Evolutionary conservation across 2,329 filamentous ascomycete species (phyloP), one percentile per base, ranked within the genome.

Genomic region (Ascochyta pisi): DNA sequence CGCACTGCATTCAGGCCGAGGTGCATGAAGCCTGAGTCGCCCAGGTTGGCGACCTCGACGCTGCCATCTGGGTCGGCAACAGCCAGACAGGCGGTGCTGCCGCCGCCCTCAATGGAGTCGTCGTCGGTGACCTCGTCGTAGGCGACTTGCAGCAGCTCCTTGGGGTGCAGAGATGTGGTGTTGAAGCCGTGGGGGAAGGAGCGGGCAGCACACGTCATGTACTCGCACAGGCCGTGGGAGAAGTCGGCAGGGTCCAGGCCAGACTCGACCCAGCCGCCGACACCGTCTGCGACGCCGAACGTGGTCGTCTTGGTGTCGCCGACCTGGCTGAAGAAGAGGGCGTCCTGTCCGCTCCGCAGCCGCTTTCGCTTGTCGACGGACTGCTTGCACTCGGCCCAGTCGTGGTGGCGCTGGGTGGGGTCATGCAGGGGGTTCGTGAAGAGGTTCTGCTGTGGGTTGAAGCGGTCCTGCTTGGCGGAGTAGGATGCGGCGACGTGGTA

Each of bases 231-330:
- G 37, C 90, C 91, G 74, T 98, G 94, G 3, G 94, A 95, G 77
- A 98, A 98, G 77, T 97, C 91, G 26, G 92, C 92, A 8, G 95
- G 93, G 70, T 99, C 93, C 48, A 99, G 89, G 40, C 92, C 92
- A 35, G 90, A 94, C 66, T 96, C 91, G 61, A 89, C 86, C 93
- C 95, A 99, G 33, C 95, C 95, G 43, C 95, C 95, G 0, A 99
- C 95, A 10, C 95, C 95, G 73, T 99, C 95, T 49, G 93, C 92
- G 23, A 99, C 86, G 16, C 92, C 95, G 65, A 99, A 89, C 0
- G 93, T 91, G 10, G 96, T 84, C 37, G 87, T 83, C 34, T 86
- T 83, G 1, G 84, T 84, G 61, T 87, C 85, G 47, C 90, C 91
- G n/a, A 97, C 81, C 23, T 88, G 86, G 70, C 89, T 77, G 66